Base-by-base conservation (phyloP, 1,139 yeast species). In the Hyphopichia pseudoburtonii region DNA sequence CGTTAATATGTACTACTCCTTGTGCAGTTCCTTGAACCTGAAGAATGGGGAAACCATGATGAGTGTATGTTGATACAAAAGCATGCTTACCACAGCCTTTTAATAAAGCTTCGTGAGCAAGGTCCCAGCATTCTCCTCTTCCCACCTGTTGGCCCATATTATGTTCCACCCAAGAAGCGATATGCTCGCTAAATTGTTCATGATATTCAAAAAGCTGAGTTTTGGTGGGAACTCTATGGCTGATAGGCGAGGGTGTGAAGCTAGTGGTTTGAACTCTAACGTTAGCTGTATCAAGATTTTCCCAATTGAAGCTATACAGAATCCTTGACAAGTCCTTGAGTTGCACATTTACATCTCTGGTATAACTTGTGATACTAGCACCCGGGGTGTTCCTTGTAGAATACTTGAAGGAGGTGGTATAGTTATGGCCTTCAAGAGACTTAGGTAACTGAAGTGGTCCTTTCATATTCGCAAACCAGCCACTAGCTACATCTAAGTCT, bases 61-160 rank as follows among this genome's bases (percentile, higher is more conserved):
- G 67, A 12, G 60, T 56, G 18, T 79, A 79, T 16, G 69, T 66
- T 9, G 84, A 73, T 1, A 74, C 71, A 61, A 82, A 71, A 0
- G 88, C 88, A 48, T 73, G 76, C 17, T 76, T 78, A 0, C 82
- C 82, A 46, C 85, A 78, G 0, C 82, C 80, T 40, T 75, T 71
- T 34, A 64, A 61, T 28, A 83, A 62, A 0, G 88, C 87, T 37
- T 79, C 78, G 36, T 73, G 72, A 1, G 88, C 90, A 41, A 84
- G 66, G 30, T 86, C 85, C 90, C 90, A 84, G 58, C 92, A 84
- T 52, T 84, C 90, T 8, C 92, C 92, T 36, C 76, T 60, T 2
- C 86, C 87, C 6, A 84, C 85, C 38, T 67, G 68, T 33, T 67
- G 65, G 2, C 84, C 85, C 33, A 62, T 51, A 31, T 70, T 69